Base-by-base conservation (phyloP, 2,329 filamentous ascomycete genomes). In the Hypoxylon sp. region DNA sequence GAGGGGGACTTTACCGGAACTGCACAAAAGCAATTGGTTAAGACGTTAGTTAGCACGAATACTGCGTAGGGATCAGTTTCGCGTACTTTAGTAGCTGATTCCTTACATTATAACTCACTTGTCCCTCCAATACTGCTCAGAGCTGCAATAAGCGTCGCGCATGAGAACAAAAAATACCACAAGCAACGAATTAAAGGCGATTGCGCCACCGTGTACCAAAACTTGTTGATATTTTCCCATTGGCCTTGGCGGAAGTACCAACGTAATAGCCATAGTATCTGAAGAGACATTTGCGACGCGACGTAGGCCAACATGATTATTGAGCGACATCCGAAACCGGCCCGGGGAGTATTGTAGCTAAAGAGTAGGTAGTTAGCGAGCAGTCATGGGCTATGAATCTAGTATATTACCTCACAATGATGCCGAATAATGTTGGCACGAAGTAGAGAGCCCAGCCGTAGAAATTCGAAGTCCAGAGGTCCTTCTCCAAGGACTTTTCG, bases 271-370 rank as follows among this genome's bases (percentile, higher is more conserved):
- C 64, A 68, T 4, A 68, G 27, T 4, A 60, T 13, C 17, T 63
- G 59, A 30, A 68, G 64, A 35, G 37, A 37, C 11, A 68, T 13
- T 49, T 68, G 64, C 1, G 64, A 63, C 30, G 31, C 37, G 4
- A 7, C 54, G 42, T 68, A 68, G 5, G 37, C 33, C 27, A 68
- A 46, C 13, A 68, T 37, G 6, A 60, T 48, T 25, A 68, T 40
- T 11, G 64, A 59, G 13, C 64, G 64, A 25, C 64, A 68, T 25
- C 64, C 56, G 11, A 68, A 64, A 6, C 64, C 64, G 8, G 50
- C 22, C 14, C 31, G 53, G 25, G 64, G 64, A 6, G 64, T 68
- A 25, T 40, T 68, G 44, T 64, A 64, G 25, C 64, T 68, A 13
- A 13, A n/a, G 1, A 35, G 6, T 10, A 46, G 35, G 6, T 10